These are phyloP conservation scores for Aspergillus quadricinctus DNA, from an alignment of 2,329 filamentous ascomycete genomes.

Conservation along the genomic window DNA sequence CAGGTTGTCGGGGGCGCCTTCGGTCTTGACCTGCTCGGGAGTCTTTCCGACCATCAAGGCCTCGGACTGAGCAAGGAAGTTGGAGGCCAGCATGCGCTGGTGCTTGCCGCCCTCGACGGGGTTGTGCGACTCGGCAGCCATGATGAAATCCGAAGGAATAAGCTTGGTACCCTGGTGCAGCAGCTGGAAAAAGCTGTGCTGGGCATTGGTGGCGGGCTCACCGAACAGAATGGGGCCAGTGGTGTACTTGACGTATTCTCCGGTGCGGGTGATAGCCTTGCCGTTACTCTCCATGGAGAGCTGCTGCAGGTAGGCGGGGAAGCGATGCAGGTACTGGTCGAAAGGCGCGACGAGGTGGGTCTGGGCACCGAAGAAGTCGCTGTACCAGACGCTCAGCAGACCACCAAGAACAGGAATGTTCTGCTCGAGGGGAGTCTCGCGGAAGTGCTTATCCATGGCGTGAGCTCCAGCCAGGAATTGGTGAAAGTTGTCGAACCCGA, in stretches of 20 bases:
- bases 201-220: constrained; percentile 96
- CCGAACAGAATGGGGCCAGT: constrained; percentile 95
- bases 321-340: constrained; percentile 98
- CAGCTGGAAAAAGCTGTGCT: constrained; percentile 99
- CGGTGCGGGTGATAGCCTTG: constrained; percentile 87
- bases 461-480: constrained; percentile 92
- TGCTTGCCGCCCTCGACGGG: constrained; percentile 86
- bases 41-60: constrained; percentile 53
- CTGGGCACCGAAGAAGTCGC: constrained; percentile 96
- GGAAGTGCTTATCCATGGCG: constrained; percentile 98
- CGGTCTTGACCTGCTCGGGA: constrained; percentile 45
- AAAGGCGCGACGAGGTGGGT: constrained; percentile 97
- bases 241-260: constrained; percentile 91
- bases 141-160: constrained; percentile 96
- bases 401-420: constrained; percentile 94
- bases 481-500: constrained; percentile 97
- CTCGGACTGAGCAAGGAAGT: constrained; percentile 49
- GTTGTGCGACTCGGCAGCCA: constrained; percentile 96
- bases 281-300: constrained; percentile 99
- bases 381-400: constrained; percentile 96
- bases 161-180: constrained; percentile 99
- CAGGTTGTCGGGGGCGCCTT: constrained; percentile 50
- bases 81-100: constrained; percentile 62
- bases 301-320: constrained; percentile 98
- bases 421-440: constrained; percentile 79